These are phyloP conservation scores for Gliomastix tumulicola DNA, from an alignment of 2,329 filamentous ascomycete species.

Conservation along the genomic window DNA sequence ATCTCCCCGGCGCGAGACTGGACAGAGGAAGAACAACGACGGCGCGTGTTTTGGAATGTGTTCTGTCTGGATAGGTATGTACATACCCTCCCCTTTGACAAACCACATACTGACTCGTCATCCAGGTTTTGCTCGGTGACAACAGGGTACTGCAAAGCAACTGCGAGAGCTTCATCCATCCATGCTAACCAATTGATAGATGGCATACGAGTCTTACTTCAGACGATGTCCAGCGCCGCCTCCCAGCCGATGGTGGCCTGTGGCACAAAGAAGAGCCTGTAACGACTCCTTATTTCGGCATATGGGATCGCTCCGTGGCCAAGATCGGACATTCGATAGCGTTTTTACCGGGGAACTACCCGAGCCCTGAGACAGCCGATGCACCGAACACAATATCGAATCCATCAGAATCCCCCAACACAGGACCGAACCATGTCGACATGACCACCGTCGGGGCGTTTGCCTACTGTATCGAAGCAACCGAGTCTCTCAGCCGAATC, in stretches of 20 bases:
- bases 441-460: conserved; percentile 35
- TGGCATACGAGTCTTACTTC: conserved; percentile 25
- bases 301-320: conserved; percentile 31
- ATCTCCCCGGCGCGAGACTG: conserved; percentile 18
- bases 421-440: conserved; percentile 10
- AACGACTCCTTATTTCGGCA: conserved; percentile 33
- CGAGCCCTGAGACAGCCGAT: conserved; percentile 10
- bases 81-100: neutral
- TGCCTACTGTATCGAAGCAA: conserved; percentile 38
- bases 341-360: conserved; percentile 24
- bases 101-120: no score
- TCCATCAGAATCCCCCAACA: neutral
- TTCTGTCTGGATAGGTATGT: conserved; percentile 20
- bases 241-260: conserved; percentile 28
- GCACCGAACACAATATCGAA: neutral
- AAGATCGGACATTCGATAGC: conserved; percentile 30
- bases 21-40: conserved; percentile 21
- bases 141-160: conserved; percentile 8
- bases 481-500: conserved; percentile 35
- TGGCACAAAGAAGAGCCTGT: conserved; percentile 32
- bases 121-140: conserved; percentile 14
- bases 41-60: conserved; percentile 23
- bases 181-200: conserved; percentile 4
- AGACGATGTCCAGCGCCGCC: conserved; percentile 17
- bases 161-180: neutral